Conservation (phyloP, 176 grass and related monocot species). For the bread wheat (Triticum aestivum) region IWGSC_CS_RefSeq_v2.1 NC_057802.1:579852770-579853269, state of each 20-base stretch:
- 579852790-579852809: not conserved
- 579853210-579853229: not conserved
- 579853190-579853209: not conserved
- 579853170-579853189: not conserved
- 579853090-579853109: not conserved
- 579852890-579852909: not conserved
- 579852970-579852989: not conserved
- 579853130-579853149: not conserved
- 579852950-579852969: too few species aligned
- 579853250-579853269: not conserved
- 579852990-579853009: not conserved
- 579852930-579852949: not conserved
- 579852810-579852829: not conserved
- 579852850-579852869: not conserved
- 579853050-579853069: not conserved
- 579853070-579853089: not conserved
- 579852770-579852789: not conserved
- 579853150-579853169: not conserved
- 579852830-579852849: not conserved
- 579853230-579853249: not conserved
- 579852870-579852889: not conserved
- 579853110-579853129: not conserved
- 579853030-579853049: not conserved
- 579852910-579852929: slow-evolving; percentile 10
- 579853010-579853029: not conserved